Base-by-base conservation (phyloP, 768 basidiomycete species). In the Auricularia auricula-judae region DNA sequence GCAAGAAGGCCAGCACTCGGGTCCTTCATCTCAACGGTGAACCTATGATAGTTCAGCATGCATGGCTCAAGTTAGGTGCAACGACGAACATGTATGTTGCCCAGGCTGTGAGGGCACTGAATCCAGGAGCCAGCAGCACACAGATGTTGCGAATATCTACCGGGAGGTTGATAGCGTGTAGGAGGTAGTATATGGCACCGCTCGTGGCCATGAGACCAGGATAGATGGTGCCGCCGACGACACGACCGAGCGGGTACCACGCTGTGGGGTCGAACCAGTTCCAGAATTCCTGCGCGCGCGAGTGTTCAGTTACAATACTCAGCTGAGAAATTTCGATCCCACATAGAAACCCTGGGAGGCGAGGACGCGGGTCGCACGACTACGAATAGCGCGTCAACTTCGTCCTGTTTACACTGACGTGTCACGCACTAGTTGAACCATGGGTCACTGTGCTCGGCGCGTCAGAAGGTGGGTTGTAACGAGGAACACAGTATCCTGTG, bases 261-360 rank as follows among this genome's bases (percentile, higher is more conserved):
- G 96, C 96, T 3, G 96, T 97, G 23, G 95, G 95, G 76, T 99
- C 97, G 73, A 99, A 99, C 97, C 97, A 99, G 73, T 99, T 99
- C 97, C 97, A 99, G 78, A 99, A 98, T 86, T 91, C 96, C 93
- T 97, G 67, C 16, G 63, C 54, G 66, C n/a, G 44, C 39, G 63
- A 54, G 69, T 53, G 70, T 63, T 34, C 59, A n/a, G 7, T 63
- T 3, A 18, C 3, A n/a, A 29, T 29, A 2, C 29, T 3, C 29
- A 29, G 29, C 29, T 29, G 29, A 29, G 29, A 29, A 29, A 29
- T 29, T 29, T 1, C 1, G 29, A 29, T 29, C 91, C 65, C 68
- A 96, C 95, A 80, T 98, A 95, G 79, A 99, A 98, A 18, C 97
- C 97, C 70, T 98, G 81, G 11, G 90, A 84, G 34, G 94, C 91